Conservation (phyloP, 148 eudicot genomes). For the Cornus florida region DNA sequence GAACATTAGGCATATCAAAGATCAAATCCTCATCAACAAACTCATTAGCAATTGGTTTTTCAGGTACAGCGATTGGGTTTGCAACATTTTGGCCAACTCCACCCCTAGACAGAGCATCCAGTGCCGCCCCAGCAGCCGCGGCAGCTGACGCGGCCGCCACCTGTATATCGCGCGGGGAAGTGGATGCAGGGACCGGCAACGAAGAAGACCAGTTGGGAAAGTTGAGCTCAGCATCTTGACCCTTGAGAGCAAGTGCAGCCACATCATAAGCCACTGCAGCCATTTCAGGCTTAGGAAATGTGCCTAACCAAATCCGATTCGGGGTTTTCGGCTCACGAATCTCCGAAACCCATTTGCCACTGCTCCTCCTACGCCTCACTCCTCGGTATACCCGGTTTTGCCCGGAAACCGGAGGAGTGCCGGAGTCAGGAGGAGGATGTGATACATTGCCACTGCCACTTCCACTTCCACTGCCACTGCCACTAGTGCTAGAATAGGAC, state of each 20-base stretch:
- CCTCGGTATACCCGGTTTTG: slow-evolving; percentile 45
- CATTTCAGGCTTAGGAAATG: slow-evolving; percentile 73
- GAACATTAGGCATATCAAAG: slow-evolving; percentile 80
- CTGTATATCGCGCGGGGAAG: slow-evolving; percentile 41
- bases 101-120: slow-evolving; percentile 32
- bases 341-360: slow-evolving; percentile 80
- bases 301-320: slow-evolving; percentile 73
- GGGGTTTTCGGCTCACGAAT: slow-evolving; percentile 72
- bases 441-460: not conserved
- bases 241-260: slow-evolving; percentile 68
- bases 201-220: slow-evolving; percentile 49
- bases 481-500: not conserved
- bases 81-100: not conserved
- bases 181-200: slow-evolving; percentile 30
- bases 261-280: slow-evolving; percentile 81
- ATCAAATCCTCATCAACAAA: slow-evolving; percentile 70
- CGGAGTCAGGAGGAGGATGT: not conserved
- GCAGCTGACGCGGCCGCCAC: slow-evolving; percentile 69
- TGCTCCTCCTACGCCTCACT: slow-evolving; percentile 54
- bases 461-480: not conserved
- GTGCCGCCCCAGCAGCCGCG: slow-evolving; percentile 55
- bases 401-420: slow-evolving; percentile 16
- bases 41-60: not conserved
- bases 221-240: slow-evolving; percentile 52
- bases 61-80: not conserved